phyloP scores from a whole-genome alignment of 495 filamentous ascomycete species.

The Penicillium fimorum region DNA sequence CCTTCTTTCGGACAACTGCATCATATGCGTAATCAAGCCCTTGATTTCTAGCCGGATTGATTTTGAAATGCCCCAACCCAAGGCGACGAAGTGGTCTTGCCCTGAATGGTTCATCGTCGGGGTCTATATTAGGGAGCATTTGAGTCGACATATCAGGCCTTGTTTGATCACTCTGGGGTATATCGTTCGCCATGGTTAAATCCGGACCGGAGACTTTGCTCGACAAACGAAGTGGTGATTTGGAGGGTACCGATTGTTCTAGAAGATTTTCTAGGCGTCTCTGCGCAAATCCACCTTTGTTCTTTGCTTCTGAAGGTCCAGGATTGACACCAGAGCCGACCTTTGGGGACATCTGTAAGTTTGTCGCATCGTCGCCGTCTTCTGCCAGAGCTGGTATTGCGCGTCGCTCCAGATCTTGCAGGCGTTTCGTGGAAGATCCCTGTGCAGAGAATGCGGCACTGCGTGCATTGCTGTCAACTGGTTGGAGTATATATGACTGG shows the following conservation, averaged over 20 bases:
- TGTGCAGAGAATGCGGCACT: background rate
- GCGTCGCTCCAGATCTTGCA: conserved; percentile 15
- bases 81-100: conserved; percentile 52
- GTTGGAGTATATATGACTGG: conserved; percentile 20
- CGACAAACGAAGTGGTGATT: conserved; percentile 19
- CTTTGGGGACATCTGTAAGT: background rate
- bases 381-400: conserved; percentile 38
- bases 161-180: background rate
- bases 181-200: background rate
- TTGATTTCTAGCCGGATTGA: conserved; percentile 73
- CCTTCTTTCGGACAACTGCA: conserved; percentile 70
- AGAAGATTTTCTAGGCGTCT: conserved; percentile 39
- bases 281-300: conserved; percentile 4
- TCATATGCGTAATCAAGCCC: conserved; percentile 72
- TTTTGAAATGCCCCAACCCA: conserved; percentile 69
- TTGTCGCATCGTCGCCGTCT: conserved; percentile 37
- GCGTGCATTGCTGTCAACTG: conserved; percentile 25
- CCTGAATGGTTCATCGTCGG: conserved; percentile 49
- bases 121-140: conserved; percentile 15
- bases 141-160: background rate
- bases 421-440: conserved; percentile 10
- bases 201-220: background rate
- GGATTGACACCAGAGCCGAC: background rate
- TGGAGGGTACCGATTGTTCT: conserved; percentile 33
- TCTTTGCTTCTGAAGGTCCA: background rate